These are phyloP conservation scores for Cyclotella baltica DNA, from an alignment of 108 stramenopile genomes.

Conservation along the genomic window DNA sequence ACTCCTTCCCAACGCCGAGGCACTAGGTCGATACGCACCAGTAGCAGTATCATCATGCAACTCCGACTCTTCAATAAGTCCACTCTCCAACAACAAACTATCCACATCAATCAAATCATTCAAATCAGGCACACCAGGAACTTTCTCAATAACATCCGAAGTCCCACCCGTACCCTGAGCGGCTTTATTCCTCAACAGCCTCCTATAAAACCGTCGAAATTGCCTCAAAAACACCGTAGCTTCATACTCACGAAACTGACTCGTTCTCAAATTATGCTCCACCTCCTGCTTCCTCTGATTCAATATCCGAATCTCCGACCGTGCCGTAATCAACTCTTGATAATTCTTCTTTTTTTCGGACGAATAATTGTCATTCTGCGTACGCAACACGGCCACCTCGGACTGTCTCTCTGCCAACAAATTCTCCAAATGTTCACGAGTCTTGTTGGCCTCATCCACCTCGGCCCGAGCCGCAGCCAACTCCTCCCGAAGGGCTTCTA, in stretches of 20 bases:
- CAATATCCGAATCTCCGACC: slow-evolving; percentile 60
- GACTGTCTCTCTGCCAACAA: slow-evolving; percentile 61
- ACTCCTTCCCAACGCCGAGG: slow-evolving; percentile 51
- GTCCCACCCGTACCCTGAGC: slow-evolving; percentile 71
- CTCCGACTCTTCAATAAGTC: slow-evolving; percentile 83
- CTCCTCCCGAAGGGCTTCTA: slow-evolving; percentile 47
- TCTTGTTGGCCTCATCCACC: slow-evolving; percentile 34
- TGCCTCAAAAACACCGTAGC: slow-evolving; percentile 87
- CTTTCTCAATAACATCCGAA: slow-evolving; percentile 58
- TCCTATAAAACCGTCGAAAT: slow-evolving; percentile 81
- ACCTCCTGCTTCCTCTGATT: slow-evolving; percentile 63
- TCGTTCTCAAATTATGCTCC: slow-evolving; percentile 75
- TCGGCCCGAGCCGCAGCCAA: slow-evolving; percentile 32
- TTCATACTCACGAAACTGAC: slow-evolving; percentile 90
- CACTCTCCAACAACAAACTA: slow-evolving; percentile 79
- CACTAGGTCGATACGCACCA: slow-evolving; percentile 60
- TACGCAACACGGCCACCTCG: slow-evolving; percentile 70
- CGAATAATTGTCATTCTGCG: slow-evolving; percentile 68
- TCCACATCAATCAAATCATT: slow-evolving; percentile 84
- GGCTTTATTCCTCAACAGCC: slow-evolving; percentile 73
- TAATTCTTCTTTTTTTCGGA: slow-evolving; percentile 65
- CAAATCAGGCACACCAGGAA: slow-evolving; percentile 80
- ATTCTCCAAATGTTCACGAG: slow-evolving; percentile 51
- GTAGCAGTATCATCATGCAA: slow-evolving; percentile 66
- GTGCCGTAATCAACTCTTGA: slow-evolving; percentile 60